Evolutionary conservation across 257 asterid species (phyloP).

Genomic region (Thymus quinquecostatus): DNA sequence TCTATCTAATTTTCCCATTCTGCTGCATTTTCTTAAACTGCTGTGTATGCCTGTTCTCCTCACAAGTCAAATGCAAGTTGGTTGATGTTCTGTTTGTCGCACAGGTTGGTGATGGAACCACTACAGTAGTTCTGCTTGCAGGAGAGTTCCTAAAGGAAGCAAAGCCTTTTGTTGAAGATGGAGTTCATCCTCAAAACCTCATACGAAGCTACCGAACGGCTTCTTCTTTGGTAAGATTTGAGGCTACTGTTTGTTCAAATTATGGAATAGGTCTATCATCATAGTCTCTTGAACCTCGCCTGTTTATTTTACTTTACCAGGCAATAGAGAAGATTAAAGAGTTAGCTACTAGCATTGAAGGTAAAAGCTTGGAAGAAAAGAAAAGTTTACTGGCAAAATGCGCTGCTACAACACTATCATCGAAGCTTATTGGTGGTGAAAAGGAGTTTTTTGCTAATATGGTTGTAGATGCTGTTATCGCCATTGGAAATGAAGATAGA

Average conservation of each 20-base stretch:
- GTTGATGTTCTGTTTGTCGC: slow-evolving; percentile 22
- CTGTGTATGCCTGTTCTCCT: not conserved
- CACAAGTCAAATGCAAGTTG: slow-evolving; percentile 13
- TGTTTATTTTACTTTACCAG: slow-evolving; percentile 36
- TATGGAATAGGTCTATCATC: slow-evolving; percentile 24
- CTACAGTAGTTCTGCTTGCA: slow-evolving; percentile 96
- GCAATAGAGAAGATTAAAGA: slow-evolving; percentile 82
- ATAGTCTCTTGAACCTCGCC: slow-evolving; percentile 12
- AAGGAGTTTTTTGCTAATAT: slow-evolving; percentile 94
- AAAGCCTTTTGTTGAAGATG: slow-evolving; percentile 96
- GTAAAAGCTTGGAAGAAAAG: slow-evolving; percentile 94
- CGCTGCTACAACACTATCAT: slow-evolving; percentile 96
- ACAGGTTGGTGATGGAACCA: slow-evolving; percentile 99
- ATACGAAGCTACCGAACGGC: slow-evolving; percentile 88
- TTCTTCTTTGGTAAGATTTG: slow-evolving; percentile 60
- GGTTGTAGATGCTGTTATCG: slow-evolving; percentile 96
- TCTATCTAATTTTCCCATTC: not conserved
- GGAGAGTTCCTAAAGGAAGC: slow-evolving; percentile 97
- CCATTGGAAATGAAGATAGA: slow-evolving; percentile 90
- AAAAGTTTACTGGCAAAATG: slow-evolving; percentile 86
- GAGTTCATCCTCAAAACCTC: slow-evolving; percentile 96
- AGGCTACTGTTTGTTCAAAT: slow-evolving; percentile 13
- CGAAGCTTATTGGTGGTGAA: slow-evolving; percentile 99
- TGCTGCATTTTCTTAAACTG: not conserved
- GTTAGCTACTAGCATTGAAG: slow-evolving; percentile 84